Percentiles rank a stretch among this genome's conserved stretches.
phyloP scores from a whole-genome alignment of 768 basidiomycete species.

The Termitomyces sp. region DNA sequence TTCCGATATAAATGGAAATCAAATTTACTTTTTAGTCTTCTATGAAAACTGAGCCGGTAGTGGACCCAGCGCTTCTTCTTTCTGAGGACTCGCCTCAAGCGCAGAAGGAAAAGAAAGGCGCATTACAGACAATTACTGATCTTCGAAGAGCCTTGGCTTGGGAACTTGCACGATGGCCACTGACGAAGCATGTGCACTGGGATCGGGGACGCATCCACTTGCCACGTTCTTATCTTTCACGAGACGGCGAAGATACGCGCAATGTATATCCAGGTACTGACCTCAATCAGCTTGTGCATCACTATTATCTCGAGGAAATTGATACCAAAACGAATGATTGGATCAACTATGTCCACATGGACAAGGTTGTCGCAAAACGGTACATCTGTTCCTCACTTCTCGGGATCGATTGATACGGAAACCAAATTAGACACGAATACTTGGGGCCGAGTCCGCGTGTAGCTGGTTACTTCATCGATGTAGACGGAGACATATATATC shows the following conservation, averaged over 20 bases:
- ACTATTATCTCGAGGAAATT: constrained; percentile 17
- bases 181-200: constrained; percentile 26
- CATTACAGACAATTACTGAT: constrained; percentile 24
- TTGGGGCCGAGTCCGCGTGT: constrained; percentile 39
- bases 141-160: constrained; percentile 31
- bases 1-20: background rate
- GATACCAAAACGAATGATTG: constrained; percentile 14
- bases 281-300: constrained; percentile 33
- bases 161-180: constrained; percentile 35
- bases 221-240: constrained; percentile 33
- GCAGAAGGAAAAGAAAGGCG: constrained; percentile 19
- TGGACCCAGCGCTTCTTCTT: constrained; percentile 12
- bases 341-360: constrained; percentile 31
- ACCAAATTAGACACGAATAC: constrained; percentile 33
- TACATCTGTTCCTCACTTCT: constrained; percentile 9
- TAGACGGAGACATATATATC: constrained; percentile 32
- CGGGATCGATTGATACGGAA: background rate
- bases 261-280: constrained; percentile 26
- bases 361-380: constrained; percentile 26
- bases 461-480: constrained; percentile 34
- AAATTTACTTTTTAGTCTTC: background rate
- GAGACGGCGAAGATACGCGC: constrained; percentile 29
- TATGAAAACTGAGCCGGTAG: constrained; percentile 11
- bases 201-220: constrained; percentile 29
- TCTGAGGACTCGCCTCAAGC: constrained; percentile 16